These are phyloP conservation scores for Thalassiosira exigua DNA, from an alignment of 352 stramenopile species.

Conservation along the genomic window DNA sequence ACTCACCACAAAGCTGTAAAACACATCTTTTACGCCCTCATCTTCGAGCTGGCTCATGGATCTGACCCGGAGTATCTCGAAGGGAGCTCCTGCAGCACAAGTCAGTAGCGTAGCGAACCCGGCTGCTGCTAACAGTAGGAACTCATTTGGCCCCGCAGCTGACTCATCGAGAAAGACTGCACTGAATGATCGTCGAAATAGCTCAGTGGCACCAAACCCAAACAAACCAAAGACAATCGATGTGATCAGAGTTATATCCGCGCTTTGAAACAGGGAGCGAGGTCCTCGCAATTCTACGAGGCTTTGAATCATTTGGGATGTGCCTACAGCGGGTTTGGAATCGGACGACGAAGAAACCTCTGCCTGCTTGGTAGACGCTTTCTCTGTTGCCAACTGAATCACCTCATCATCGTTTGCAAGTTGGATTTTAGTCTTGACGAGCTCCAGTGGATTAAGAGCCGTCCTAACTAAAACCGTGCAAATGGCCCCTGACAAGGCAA, in stretches of 20 bases:
- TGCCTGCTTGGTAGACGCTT: conserved; percentile 15
- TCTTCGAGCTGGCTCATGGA: conserved; percentile 72
- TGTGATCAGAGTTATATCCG: conserved; percentile 84
- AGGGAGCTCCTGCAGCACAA: conserved; percentile 71
- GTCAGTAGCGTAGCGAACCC: conserved; percentile 76
- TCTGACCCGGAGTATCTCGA: conserved; percentile 78
- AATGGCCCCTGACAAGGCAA: conserved; percentile 78
- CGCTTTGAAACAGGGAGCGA: conserved; percentile 80
- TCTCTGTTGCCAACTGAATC: conserved; percentile 62
- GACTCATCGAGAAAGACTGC: conserved; percentile 71
- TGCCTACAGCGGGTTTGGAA: conserved; percentile 47
- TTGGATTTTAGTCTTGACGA: conserved; percentile 87
- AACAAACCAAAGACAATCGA: conserved; percentile 85
- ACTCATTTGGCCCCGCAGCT: conserved; percentile 52
- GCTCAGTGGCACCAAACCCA: conserved; percentile 84
- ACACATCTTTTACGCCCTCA: conserved; percentile 64
- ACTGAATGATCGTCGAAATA: conserved; percentile 83
- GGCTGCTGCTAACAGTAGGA: conserved; percentile 74
- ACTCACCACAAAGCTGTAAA: conserved; percentile 76
- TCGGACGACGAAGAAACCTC: conserved; percentile 16
- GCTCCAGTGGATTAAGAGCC: conserved; percentile 82
- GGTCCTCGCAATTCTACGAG: conserved; percentile 74
- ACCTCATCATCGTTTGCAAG: conserved; percentile 82
- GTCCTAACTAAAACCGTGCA: conserved; percentile 83
- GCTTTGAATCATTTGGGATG: conserved; percentile 71